Evolutionary conservation across 2,329 filamentous ascomycete genomes (phyloP), one percentile per base, ranked within the genome.

Genomic region (Westerdykella aurantiaca): DNA sequence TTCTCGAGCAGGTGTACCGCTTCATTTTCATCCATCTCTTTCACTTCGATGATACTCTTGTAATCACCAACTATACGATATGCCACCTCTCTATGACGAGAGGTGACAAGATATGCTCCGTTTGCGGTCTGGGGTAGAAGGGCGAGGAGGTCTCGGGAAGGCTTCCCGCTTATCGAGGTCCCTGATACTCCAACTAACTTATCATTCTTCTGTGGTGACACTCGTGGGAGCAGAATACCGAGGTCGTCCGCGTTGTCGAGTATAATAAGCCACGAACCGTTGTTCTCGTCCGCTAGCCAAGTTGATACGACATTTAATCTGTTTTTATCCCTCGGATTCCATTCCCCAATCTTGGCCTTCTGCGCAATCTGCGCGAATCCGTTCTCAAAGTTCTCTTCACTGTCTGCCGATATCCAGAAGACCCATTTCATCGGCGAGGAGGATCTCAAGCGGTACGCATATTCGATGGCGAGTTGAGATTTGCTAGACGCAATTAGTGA

Each of bases 291-390:
- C 16, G 41, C 41, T 9, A 64, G 49, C 50, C 52, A 52, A 23
- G 51, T 41, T 6, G 14, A 41, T n/a, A 34, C 21, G 18, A 21
- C 18, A 21, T 21, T 21, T 6, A 21, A 21, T 21, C 18, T 21
- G 18, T 21, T 21, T 6, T 21, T 21, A 6, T 21, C 18, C 18
- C 18, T 21, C 18, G 18, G 18, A 21, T 21, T 21, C 18, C 18
- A 21, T 21, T 21, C 18, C 18, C 18, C 44, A 25, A 65, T 49
- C 10, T 47, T 17, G 11, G 57, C 31, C 14, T 39, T 39, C 22
- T 57, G 38, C 1, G 61, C 61, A 40, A 68, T 63, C 17, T 50
- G 43, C 14, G 45, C 42, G 39, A 58, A 62, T 13, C 43, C 46
- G 22, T 59, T 42, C 21, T 57, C 50, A n/a, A 67, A 55, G 14